These are phyloP conservation scores for Arachnopeziza araneosa DNA, from an alignment of 2,329 filamentous ascomycete species.

Conservation along the genomic window DNA sequence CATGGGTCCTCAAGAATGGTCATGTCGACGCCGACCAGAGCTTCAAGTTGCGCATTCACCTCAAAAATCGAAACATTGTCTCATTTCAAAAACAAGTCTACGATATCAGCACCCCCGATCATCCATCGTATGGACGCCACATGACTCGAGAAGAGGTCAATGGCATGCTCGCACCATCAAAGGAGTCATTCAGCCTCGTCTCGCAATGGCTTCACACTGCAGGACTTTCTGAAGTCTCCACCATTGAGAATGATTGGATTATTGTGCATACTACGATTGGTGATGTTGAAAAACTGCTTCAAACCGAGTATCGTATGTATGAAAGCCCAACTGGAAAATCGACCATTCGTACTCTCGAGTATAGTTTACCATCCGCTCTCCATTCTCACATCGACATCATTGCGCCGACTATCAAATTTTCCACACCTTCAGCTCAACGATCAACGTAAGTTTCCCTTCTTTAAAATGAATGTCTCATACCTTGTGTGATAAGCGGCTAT, in stretches of 20 bases:
- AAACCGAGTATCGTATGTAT: conserved; percentile 25
- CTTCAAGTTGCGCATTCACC: conserved; percentile 24
- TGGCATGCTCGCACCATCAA: conserved; percentile 36
- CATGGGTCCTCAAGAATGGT: conserved; percentile 7
- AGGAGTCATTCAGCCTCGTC: conserved; percentile 34
- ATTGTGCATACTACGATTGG: conserved; percentile 22
- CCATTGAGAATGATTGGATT: conserved; percentile 49
- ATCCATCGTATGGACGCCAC: conserved; percentile 44
- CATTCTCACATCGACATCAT: conserved; percentile 35
- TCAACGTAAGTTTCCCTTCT: conserved; percentile 1
- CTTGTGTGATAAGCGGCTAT: no score
- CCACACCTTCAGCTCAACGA: conserved; percentile 1
- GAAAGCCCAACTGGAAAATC: conserved; percentile 38
- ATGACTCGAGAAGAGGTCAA: conserved; percentile 39
- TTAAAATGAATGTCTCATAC: background rate
- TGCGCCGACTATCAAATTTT: conserved; percentile 44
- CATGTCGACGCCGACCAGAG: conserved; percentile 5
- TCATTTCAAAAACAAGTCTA: conserved; percentile 29
- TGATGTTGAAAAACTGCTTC: conserved; percentile 24
- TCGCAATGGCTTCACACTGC: conserved; percentile 39
- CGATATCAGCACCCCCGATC: conserved; percentile 40
- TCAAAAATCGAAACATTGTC: conserved; percentile 23
- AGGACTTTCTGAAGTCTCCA: conserved; percentile 33
- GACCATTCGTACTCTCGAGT: conserved; percentile 43
- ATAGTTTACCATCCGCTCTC: conserved; percentile 34